These are phyloP conservation scores for Aspergillus intermedius DNA, from an alignment of 2,329 filamentous ascomycete species.

Conservation along the genomic window DNA sequence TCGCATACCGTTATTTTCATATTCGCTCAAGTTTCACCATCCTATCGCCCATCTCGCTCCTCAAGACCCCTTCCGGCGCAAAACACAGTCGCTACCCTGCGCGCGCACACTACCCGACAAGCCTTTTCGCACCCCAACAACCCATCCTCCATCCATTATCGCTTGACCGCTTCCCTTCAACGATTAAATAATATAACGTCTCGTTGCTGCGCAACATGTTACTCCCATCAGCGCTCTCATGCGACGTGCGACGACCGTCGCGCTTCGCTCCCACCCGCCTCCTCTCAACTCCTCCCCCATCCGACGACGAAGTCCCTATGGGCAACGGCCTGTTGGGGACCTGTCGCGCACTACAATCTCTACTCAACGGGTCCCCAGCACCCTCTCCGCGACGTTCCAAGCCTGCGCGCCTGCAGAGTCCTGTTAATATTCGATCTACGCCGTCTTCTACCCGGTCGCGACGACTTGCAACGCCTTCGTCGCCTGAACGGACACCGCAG, in stretches of 20 bases:
- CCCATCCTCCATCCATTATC: not conserved
- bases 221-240: constrained; percentile 41
- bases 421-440: constrained; percentile 26
- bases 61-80: not conserved
- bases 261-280: constrained; percentile 29
- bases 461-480: constrained; percentile 16
- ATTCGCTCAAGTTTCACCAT: not conserved
- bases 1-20: not conserved
- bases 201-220: constrained; percentile 28
- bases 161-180: not conserved
- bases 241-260: constrained; percentile 36
- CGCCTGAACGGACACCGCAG: constrained; percentile 16
- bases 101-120: not conserved
- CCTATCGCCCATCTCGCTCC: not conserved
- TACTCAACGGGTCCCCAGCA: constrained; percentile 36
- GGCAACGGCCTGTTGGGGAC: constrained; percentile 36
- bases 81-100: not conserved
- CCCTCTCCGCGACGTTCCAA: constrained; percentile 30
- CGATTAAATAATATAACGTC: not conserved
- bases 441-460: constrained; percentile 25
- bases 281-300: constrained; percentile 35
- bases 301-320: constrained; percentile 26
- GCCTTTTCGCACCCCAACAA: not conserved
- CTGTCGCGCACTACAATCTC: constrained; percentile 37
- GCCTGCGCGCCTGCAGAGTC: constrained; percentile 35